Conservation (phyloP, 768 basidiomycete genomes). For the Suillus luteus region DNA sequence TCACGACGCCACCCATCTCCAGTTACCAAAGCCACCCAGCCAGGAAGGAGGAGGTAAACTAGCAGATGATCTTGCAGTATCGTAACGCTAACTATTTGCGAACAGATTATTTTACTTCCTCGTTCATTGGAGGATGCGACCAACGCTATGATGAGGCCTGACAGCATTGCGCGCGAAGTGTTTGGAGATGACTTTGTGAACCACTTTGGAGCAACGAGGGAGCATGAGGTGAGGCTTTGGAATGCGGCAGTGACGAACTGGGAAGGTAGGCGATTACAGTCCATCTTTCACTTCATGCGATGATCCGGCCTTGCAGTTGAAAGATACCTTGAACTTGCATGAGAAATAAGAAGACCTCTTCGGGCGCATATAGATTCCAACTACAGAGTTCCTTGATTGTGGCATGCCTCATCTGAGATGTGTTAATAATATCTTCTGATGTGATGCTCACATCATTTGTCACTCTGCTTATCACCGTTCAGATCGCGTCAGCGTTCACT, state of each 20-base stretch:
- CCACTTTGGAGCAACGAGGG: constrained; percentile 93
- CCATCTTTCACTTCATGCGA: neutral
- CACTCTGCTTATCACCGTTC: neutral
- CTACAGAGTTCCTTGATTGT: neutral
- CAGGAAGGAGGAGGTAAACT: constrained; percentile 59
- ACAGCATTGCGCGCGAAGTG: constrained; percentile 83
- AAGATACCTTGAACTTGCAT: constrained; percentile 84
- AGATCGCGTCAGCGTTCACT: neutral
- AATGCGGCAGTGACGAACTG: constrained; percentile 90
- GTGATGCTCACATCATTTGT: neutral
- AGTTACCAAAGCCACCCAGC: constrained; percentile 36
- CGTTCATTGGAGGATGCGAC: constrained; percentile 81
- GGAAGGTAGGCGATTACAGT: constrained; percentile 65
- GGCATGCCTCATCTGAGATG: neutral
- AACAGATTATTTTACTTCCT: constrained; percentile 73
- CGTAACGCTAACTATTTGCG: neutral
- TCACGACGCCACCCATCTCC: constrained; percentile 73
- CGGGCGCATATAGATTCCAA: neutral
- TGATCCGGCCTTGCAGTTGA: constrained; percentile 55
- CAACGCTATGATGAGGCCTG: constrained; percentile 70
- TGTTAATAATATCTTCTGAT: neutral
- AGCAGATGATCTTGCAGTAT: constrained; percentile 15
- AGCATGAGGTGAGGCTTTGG: constrained; percentile 87
- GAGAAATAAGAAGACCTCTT: constrained; percentile 8
- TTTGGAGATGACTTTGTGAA: constrained; percentile 92